Evolutionary conservation across 2,329 filamentous ascomycete species (phyloP).

Genomic region (Penicillium sclerotiorum): DNA sequence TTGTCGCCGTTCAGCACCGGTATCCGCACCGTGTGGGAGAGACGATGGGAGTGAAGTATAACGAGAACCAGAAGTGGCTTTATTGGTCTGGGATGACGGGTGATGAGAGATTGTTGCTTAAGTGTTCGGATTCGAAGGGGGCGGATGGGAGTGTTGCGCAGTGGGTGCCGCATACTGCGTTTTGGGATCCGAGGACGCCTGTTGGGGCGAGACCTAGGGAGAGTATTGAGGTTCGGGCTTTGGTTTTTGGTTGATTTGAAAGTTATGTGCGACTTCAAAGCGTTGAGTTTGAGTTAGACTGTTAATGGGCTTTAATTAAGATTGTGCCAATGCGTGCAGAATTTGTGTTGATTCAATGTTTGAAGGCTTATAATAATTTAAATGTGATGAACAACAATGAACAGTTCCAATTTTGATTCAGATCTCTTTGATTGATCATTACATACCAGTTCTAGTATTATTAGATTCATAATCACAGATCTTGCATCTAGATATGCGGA

Average conservation of each 20-base stretch:
- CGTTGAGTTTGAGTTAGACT: no score
- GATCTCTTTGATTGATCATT: no score
- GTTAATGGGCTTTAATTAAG: no score
- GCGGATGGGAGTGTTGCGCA: constrained; percentile 55
- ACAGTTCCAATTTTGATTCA: no score
- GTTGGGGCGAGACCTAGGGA: constrained; percentile 71
- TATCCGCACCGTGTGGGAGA: constrained; percentile 73
- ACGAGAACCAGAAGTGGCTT: constrained; percentile 69
- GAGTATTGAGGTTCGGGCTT: constrained; percentile 84
- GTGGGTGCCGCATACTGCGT: constrained; percentile 72
- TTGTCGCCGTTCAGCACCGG: constrained; percentile 72
- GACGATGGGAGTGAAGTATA: constrained; percentile 69
- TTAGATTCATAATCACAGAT: no score
- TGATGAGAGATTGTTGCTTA: constrained; percentile 71
- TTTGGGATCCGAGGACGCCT: constrained; percentile 72
- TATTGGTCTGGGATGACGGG: constrained; percentile 79
- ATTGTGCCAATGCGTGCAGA: no score
- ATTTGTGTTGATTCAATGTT: no score
- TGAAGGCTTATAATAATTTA: no score
- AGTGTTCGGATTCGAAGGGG: constrained; percentile 67
- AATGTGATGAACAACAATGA: no score
- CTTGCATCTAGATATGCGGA: no score
- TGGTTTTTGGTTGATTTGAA: constrained; percentile 86
- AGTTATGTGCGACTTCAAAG: no score
- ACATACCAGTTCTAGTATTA: no score